Evolutionary conservation across 305 asterid genomes (phyloP).

Genomic region (Fraxinus angustifolia): DNA sequence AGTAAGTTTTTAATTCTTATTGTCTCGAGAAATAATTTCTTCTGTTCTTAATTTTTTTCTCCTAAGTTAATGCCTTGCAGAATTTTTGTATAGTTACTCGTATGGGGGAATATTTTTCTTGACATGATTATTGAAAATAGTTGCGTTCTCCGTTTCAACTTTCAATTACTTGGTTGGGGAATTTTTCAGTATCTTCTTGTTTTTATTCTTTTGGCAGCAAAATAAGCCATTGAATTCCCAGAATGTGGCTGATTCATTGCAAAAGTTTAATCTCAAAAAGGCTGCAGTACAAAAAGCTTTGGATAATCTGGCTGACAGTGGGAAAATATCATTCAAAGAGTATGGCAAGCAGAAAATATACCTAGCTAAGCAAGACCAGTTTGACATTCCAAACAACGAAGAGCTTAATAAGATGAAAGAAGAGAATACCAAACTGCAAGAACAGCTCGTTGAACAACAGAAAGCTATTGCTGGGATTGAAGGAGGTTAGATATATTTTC

Average conservation of each 20-base stretch:
- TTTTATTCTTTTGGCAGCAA: slow-evolving; percentile 51
- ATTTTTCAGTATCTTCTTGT: neutral
- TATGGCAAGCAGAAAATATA: slow-evolving; percentile 97
- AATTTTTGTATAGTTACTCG: neutral
- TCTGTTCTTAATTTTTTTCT: neutral
- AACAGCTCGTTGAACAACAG: slow-evolving; percentile 49
- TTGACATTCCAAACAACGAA: slow-evolving; percentile 73
- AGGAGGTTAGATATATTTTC: slow-evolving; percentile 45
- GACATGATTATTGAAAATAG: neutral
- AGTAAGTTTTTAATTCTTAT: neutral
- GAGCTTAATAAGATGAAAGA: slow-evolving; percentile 87
- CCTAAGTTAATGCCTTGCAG: neutral
- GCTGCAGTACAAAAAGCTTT: slow-evolving; percentile 77
- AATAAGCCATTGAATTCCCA: slow-evolving; percentile 88
- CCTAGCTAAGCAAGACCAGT: slow-evolving; percentile 92
- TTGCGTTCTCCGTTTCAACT: neutral
- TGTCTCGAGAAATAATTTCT: neutral
- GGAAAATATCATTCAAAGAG: slow-evolving; percentile 77
- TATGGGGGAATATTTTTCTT: neutral
- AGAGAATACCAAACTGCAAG: slow-evolving; percentile 68
- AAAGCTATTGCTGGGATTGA: slow-evolving; percentile 62
- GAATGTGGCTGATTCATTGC: slow-evolving; percentile 75
- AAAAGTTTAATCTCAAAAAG: slow-evolving; percentile 84
- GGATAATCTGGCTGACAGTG: slow-evolving; percentile 78
- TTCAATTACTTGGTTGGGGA: neutral